These are phyloP conservation scores for Colletotrichum noveboracense DNA, from an alignment of 2,329 filamentous ascomycete species.

Conservation along the genomic window DNA sequence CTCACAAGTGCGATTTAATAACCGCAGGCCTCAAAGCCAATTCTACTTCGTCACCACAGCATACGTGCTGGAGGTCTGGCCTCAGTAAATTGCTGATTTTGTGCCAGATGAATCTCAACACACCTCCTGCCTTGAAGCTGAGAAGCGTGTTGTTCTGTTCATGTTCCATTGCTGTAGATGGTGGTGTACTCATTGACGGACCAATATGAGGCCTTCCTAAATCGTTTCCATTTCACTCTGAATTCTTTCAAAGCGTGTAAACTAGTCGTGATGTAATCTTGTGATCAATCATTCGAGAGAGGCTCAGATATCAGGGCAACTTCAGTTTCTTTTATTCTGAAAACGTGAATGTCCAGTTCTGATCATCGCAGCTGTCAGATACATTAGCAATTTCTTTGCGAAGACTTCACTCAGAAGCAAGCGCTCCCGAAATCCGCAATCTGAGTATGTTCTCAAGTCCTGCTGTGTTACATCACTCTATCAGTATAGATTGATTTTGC, in stretches of 20 bases:
- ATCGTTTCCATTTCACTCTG: background rate
- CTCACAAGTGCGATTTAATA: too few relatives aligned
- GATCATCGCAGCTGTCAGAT: background rate
- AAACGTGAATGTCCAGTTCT: background rate
- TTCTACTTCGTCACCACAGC: background rate
- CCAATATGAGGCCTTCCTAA: background rate
- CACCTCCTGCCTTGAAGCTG: fast-evolving
- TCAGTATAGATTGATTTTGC: fast-evolving
- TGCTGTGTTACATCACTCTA: background rate
- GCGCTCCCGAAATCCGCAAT: background rate
- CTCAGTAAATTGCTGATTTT: background rate
- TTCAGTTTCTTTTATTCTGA: background rate
- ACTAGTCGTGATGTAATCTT: background rate
- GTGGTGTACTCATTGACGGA: too few relatives aligned
- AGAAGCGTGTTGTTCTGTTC: background rate
- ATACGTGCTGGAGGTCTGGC: background rate
- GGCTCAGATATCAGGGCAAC: fast-evolving
- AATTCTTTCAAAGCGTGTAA: background rate
- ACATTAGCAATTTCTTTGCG: background rate
- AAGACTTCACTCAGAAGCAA: background rate
- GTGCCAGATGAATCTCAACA: background rate
- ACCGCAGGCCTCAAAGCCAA: background rate
- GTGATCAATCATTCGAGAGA: background rate
- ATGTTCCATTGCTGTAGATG: background rate
- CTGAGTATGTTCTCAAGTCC: background rate